Evolutionary conservation across 2,329 filamentous ascomycete genomes (phyloP), one percentile per base, ranked within the genome.

Genomic region (Hymenoscyphus fructigenus): DNA sequence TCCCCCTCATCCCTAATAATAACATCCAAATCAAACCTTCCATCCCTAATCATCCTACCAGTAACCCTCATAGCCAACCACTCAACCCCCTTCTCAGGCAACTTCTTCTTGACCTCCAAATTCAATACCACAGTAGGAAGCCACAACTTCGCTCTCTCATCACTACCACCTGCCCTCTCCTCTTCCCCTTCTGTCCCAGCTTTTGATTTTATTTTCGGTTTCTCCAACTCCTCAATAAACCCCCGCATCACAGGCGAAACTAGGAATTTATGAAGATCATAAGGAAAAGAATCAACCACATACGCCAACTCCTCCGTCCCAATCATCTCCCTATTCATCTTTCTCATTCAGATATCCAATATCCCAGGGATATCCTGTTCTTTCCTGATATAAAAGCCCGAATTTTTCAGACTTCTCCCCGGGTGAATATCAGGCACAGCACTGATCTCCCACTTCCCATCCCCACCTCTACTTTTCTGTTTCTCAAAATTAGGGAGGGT

Each of bases 1-100:
- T 91, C 86, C 0, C 86, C 87, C 1, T 78, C 81, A 77, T 92
- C 88, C 74, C 88, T 76, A 0, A 93, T 77, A 32, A 87, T 76
- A 20, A 93, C 82, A 69, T 93, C 88, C 59, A 92, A 73, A 78
- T 94, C 91, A 72, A 90, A 87, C 66, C 88, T 80, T 0, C 91
- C 91, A 67, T 91, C 87, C 67, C 80, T 82, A 55, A 93, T 58
- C 29, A 12, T 4, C n/a, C 29, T 58, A 14, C 23, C 15, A 6
- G 29, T 58, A 10, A 58, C 56, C 32, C 89, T 81, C 59, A 87
- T 79, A 69, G 87, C 87, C 63, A 94, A 74, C 87, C 89, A 93
- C 74, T 91, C 86, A 1, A 85, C 85, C 0, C 91, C 91, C 41
- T 84, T 83, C 2, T 78, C 76, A 0, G 89, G 90, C 59, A 94